These are phyloP conservation scores for Fusarium devonianum DNA, from an alignment of 2,329 filamentous ascomycete species.

Conservation along the genomic window DNA sequence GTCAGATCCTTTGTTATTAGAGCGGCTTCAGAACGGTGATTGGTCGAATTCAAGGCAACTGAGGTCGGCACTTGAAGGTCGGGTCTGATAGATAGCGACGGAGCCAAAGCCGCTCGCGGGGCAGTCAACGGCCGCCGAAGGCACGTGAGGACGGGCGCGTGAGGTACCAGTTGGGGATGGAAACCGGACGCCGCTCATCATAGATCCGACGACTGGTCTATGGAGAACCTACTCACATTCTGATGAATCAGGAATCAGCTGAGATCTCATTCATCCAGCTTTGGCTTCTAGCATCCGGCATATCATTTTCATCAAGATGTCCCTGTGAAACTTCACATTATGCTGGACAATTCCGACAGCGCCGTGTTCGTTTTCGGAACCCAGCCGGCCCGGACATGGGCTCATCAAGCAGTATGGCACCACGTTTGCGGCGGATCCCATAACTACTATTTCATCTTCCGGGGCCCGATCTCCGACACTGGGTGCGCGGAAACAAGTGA, in stretches of 20 bases:
- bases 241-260: too few species aligned
- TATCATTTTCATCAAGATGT: neutral
- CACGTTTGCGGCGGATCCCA: constrained; percentile 7
- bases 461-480: neutral
- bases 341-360: too few species aligned
- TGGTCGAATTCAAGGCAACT: neutral
- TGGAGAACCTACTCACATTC: too few species aligned
- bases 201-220: neutral
- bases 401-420: constrained; percentile 26
- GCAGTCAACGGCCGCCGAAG: too few species aligned
- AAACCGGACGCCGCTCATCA: neutral
- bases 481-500: neutral
- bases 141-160: constrained; percentile 9
- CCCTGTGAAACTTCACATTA: neutral
- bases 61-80: constrained; percentile 14
- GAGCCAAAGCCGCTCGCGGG: too few species aligned
- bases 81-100: too few species aligned
- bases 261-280: too few species aligned
- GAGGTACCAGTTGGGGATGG: neutral
- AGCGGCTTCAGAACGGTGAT: neutral
- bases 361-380: constrained; percentile 41
- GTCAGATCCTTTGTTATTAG: neutral
- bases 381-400: constrained; percentile 15
- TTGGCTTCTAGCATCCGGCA: neutral
- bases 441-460: constrained; percentile 11